phyloP scores from a whole-genome alignment of 140 eudicot species.

The Stevia rebaudiana region DNA sequence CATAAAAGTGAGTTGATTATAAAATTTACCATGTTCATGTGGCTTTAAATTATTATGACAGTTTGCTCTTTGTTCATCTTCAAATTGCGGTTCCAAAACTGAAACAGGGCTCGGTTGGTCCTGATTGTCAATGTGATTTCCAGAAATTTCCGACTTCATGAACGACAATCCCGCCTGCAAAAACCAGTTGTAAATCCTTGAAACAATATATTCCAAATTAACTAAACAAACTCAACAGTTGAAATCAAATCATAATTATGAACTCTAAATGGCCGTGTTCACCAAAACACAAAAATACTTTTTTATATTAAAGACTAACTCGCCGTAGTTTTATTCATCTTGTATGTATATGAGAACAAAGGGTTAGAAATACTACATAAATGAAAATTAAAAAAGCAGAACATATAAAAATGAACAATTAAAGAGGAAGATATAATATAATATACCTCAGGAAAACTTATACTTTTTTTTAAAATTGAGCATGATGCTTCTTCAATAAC shows the following conservation, averaged over 20 bases:
- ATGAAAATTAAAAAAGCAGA: background rate
- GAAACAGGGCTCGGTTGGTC: slow-evolving; percentile 98
- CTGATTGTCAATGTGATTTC: slow-evolving; percentile 51
- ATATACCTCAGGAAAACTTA: slow-evolving; percentile 58
- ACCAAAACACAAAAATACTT: background rate
- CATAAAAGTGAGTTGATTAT: background rate
- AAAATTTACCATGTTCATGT: slow-evolving; percentile 45
- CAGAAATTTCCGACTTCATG: slow-evolving; percentile 20
- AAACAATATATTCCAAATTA: background rate
- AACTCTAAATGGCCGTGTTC: background rate
- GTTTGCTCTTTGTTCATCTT: slow-evolving; percentile 39
- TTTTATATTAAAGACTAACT: background rate
- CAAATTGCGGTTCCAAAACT: slow-evolving; percentile 69
- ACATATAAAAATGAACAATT: background rate
- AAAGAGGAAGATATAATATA: background rate
- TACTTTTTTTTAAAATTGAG: slow-evolving; percentile 26
- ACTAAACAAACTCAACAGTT: background rate
- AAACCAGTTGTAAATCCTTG: background rate
- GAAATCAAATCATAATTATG: background rate
- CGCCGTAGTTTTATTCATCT: background rate
- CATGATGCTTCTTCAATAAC: slow-evolving; percentile 32
- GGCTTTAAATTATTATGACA: slow-evolving; percentile 29
- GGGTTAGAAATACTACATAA: background rate
- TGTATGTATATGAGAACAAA: background rate
- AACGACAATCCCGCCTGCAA: slow-evolving; percentile 50